Conservation (phyloP, 441 rosid genomes). For the Populus trichocarpa region DNA sequence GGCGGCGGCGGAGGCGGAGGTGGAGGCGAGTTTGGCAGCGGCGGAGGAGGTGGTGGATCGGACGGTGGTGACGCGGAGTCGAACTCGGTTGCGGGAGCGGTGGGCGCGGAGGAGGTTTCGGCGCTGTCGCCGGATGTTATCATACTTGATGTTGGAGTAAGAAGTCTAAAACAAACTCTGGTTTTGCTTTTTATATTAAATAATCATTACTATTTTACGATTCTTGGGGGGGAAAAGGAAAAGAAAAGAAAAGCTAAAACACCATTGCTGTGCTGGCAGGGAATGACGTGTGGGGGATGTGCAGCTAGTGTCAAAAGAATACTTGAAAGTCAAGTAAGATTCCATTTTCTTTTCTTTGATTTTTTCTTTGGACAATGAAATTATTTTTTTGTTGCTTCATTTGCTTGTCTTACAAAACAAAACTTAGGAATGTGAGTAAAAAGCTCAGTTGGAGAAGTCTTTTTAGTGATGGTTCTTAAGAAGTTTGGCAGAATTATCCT, state of each 20-base stretch:
- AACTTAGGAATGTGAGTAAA: background rate
- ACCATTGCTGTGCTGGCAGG: slow-evolving; percentile 33
- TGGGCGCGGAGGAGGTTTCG: slow-evolving; percentile 33
- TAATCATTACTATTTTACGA: background rate
- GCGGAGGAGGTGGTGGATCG: slow-evolving; percentile 42
- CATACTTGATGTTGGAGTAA: slow-evolving; percentile 74
- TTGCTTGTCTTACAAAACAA: background rate
- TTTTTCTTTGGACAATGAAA: background rate
- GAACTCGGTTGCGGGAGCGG: slow-evolving; percentile 43
- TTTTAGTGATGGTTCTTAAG: background rate
- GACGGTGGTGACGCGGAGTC: slow-evolving; percentile 55
- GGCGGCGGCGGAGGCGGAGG: slow-evolving; percentile 46
- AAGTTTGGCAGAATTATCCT: background rate
- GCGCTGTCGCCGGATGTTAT: slow-evolving; percentile 54
- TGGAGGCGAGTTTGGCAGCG: slow-evolving; percentile 35
- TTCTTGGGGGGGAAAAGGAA: background rate
- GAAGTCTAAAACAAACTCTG: slow-evolving; percentile 3
- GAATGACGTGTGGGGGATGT: slow-evolving; percentile 96
- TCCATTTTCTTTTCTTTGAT: background rate
- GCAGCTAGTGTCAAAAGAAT: slow-evolving; percentile 92
- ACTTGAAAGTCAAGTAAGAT: slow-evolving; percentile 77
- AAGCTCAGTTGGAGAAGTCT: background rate
- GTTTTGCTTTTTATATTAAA: background rate
- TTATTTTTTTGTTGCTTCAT: background rate
- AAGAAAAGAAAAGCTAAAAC: background rate